Percentiles rank a stretch among this genome's conserved stretches.
These are phyloP conservation scores for Ascochyta fabae DNA, from an alignment of 2,329 filamentous ascomycete species.

Conservation along the genomic window DNA sequence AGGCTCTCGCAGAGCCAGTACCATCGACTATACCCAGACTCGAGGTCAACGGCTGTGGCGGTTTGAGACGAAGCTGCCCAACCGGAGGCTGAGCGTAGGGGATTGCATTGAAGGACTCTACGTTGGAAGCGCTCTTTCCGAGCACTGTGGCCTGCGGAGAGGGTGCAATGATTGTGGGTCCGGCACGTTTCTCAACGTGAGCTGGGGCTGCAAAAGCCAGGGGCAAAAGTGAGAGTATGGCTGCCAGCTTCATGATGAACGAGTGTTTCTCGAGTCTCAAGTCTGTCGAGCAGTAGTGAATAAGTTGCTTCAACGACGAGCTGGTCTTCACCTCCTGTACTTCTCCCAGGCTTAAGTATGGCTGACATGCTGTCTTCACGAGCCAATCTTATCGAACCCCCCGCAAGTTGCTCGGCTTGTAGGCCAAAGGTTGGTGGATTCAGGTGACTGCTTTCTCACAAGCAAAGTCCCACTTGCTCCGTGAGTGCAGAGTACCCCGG, in stretches of 20 bases:
- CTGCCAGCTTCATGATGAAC: constrained; percentile 38
- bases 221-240: constrained; percentile 34
- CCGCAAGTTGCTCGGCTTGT: constrained; percentile 7
- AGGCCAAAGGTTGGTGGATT: not conserved
- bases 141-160: constrained; percentile 61
- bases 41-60: constrained; percentile 66
- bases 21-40: constrained; percentile 68
- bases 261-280: not conserved
- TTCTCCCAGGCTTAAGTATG: constrained; percentile 7
- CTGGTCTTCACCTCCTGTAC: not conserved
- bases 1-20: constrained; percentile 64
- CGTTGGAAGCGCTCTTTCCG: constrained; percentile 53
- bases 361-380: constrained; percentile 5
- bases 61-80: constrained; percentile 70
- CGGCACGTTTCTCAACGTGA: constrained; percentile 54
- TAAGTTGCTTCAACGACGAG: not conserved
- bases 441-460: constrained; percentile 11
- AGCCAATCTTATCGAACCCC: constrained; percentile 3
- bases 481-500: constrained; percentile 5
- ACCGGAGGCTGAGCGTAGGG: constrained; percentile 75
- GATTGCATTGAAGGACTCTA: constrained; percentile 77
- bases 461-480: constrained; percentile 2
- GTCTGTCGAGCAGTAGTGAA: not conserved
- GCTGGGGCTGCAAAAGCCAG: constrained; percentile 43
- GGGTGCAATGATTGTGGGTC: constrained; percentile 61